Evolutionary conservation across 148 eudicot genomes (phyloP), one percentile per base, ranked within the genome.

Genomic region (Nepenthes gracilis): DNA sequence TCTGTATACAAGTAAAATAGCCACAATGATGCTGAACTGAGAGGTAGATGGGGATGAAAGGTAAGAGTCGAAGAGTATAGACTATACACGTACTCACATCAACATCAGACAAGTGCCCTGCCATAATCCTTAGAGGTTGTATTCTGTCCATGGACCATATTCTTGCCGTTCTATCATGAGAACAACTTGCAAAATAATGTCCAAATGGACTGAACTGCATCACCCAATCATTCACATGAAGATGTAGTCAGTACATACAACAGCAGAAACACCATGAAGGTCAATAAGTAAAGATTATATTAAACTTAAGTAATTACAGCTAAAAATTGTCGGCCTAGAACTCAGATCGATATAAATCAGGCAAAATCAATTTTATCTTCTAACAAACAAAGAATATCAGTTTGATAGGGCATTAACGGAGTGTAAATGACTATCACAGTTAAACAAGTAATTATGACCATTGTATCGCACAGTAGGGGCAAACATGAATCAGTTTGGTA

Each of bases 151-250:
- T 74, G 60, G 99, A 82, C 97, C 99, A 93, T 74, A 93, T 66
- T 75, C 95, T 89, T 63, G 99, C 97, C 33, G 99, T 89, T 74
- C 99, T 85, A 76, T 93, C 99, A 78, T 93, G 99, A 56, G 99
- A 93, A 58, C 92, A 83, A 73, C 95, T 89, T 43, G 91, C 99
- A 74, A 93, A 93, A 85, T 93, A 93, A 72, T 93, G 95, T 59
- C 99, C 99, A 32, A 72, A 63, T 33, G 99, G 99, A 72, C 95
- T 93, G 82, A 89, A 93, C 96, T 93, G 94, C 82, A 92, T 60
- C 6, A 37, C 57, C 33, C 14, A 70, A 62, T n/a, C 69, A 67
- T 58, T 66, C 53, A 73, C 61, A 68, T 23, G 13, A 32, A 53
- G 9, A 33, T 32, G 7, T 5, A 12, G 2, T 54, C 57, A 54